Evolutionary conservation across 1,284 basidiomycete species (phyloP).

Genomic region (Ustilago cynodontis): DNA sequence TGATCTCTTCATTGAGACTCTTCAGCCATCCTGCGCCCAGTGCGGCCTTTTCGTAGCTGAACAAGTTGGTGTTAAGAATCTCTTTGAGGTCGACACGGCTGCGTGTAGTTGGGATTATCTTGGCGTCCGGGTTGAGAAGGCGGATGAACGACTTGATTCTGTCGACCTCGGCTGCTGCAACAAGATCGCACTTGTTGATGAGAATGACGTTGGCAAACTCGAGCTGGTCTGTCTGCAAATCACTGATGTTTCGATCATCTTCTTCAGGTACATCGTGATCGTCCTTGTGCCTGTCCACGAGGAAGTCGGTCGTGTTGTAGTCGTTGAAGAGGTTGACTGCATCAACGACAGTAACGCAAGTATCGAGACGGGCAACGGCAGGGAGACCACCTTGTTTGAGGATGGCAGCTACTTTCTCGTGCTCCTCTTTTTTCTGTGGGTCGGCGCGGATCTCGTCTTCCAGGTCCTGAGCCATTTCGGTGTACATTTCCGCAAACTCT

Average conservation of each 20-base stretch:
- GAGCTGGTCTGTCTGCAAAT: slow-evolving; percentile 71
- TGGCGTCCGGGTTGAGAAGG: slow-evolving; percentile 72
- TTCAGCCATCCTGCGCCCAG: slow-evolving; percentile 72
- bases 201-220: slow-evolving; percentile 73
- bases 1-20: slow-evolving; percentile 70
- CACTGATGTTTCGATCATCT: slow-evolving; percentile 73
- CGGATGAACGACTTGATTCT: slow-evolving; percentile 69
- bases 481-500: slow-evolving; percentile 68
- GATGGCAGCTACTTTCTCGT: slow-evolving; percentile 69
- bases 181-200: slow-evolving; percentile 72
- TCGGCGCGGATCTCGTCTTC: slow-evolving; percentile 48
- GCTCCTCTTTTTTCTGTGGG: slow-evolving; percentile 53
- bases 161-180: slow-evolving; percentile 64
- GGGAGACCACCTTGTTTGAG: slow-evolving; percentile 71
- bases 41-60: slow-evolving; percentile 72
- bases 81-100: slow-evolving; percentile 70
- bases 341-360: slow-evolving; percentile 57
- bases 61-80: slow-evolving; percentile 69
- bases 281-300: slow-evolving; percentile 70
- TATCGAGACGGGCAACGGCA: slow-evolving; percentile 68
- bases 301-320: slow-evolving; percentile 72
- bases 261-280: slow-evolving; percentile 66
- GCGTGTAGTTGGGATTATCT: slow-evolving; percentile 68
- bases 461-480: slow-evolving; percentile 65
- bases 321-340: slow-evolving; percentile 70